Evolutionary conservation across 1,284 basidiomycete genomes (phyloP), one percentile per base, ranked within the genome.

Genomic region (Takashimella koratensis): DNA sequence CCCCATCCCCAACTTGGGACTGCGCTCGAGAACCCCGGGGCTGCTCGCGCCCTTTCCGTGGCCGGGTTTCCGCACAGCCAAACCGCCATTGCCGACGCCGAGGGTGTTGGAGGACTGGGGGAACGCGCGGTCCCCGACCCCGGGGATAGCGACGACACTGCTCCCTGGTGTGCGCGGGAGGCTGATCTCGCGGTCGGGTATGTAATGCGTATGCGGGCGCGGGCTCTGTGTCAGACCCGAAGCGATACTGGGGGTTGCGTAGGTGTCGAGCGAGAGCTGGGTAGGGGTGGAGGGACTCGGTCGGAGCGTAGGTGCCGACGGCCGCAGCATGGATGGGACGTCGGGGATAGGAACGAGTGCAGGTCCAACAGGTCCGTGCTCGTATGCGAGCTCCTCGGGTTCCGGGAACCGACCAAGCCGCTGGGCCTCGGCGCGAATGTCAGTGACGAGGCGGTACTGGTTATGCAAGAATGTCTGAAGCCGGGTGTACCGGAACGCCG

Each of bases 401-500:
- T 62, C 61, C 23, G 72, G 62, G 49, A 64, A 74, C 21, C 57
- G 57, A 1, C 72, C 72, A 16, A 67, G 25, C 8, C 67, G 61
- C 48, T 68, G 58, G 12, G 67, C 67, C 45, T 73, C 67, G 2
- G 62, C 55, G 10, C 69, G 63, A 23, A 71, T 55, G 23, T 74
- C 71, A 16, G 64, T 58, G 13, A 73, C 62, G 30, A 78, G 73
- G 39, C 75, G 73, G 40, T 76, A 77, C 62, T 81, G 80, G 19
- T 79, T 75, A 1, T 73, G 71, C 26, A 82, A 74, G 64, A 78
- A 82, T 3, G 62, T 69, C 59, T 81, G 79, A 13, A 81, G 68
- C 13, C 77, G 78, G 30, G 76, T 72, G 71, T 77, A 80, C 11
- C 80, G 77, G 60, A 79, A 77, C 2, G 77, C 75, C 3, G 80